These are phyloP conservation scores for Cladosporium colombiae DNA, from an alignment of 2,329 filamentous ascomycete species.

Conservation along the genomic window DNA sequence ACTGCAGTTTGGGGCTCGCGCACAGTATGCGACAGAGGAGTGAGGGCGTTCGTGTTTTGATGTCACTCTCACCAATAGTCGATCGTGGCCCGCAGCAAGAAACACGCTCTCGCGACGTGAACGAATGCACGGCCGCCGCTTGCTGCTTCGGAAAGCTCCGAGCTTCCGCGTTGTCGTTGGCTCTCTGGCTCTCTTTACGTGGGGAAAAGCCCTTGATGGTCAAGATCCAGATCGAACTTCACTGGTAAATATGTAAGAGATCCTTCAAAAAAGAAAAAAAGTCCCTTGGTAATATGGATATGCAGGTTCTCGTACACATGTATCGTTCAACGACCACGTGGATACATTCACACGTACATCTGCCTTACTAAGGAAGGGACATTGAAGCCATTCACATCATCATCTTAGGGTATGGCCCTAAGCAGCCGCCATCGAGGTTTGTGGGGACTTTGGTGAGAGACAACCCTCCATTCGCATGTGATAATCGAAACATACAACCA, in stretches of 20 bases:
- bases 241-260: too few relatives aligned
- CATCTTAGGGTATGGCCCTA: background rate
- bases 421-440: background rate
- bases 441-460: background rate
- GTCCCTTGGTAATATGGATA: too few relatives aligned
- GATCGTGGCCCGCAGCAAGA: background rate
- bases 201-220: background rate
- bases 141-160: background rate
- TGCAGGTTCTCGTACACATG: too few relatives aligned
- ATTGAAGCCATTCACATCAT: background rate
- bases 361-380: background rate
- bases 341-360: background rate
- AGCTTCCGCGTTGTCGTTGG: background rate
- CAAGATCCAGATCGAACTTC: background rate
- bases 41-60: background rate
- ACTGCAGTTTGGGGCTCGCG: background rate
- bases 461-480: conserved; percentile 6
- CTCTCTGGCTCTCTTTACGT: background rate
- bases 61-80: conserved; percentile 1
- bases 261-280: too few relatives aligned
- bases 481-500: background rate
- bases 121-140: conserved; percentile 2
- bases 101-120: conserved; percentile 5
- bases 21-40: conserved; percentile 1
- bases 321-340: background rate